Conservation (phyloP, 352 stramenopile genomes). For the Phytophthora sp. region DNA sequence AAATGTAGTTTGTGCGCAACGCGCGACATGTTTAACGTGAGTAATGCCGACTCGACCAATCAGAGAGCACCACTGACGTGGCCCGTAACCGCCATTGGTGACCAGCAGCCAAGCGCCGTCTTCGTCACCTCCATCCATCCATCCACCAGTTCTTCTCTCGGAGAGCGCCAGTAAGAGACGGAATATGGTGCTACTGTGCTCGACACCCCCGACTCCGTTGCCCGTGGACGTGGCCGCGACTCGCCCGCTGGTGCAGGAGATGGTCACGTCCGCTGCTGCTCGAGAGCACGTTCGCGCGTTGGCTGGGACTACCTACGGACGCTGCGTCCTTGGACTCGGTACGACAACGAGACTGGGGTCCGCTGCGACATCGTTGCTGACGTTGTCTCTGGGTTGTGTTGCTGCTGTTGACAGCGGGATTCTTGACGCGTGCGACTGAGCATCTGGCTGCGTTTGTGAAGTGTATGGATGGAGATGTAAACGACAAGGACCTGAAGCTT, state of each 20-base stretch:
- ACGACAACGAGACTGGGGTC: not conserved
- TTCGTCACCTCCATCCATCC: slow-evolving; percentile 32
- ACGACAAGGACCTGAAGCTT: slow-evolving; percentile 37
- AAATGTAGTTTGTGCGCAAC: slow-evolving; percentile 36
- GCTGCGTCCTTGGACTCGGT: slow-evolving; percentile 82
- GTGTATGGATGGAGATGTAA: slow-evolving; percentile 21
- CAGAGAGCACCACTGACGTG: slow-evolving; percentile 33
- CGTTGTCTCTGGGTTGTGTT: slow-evolving; percentile 11
- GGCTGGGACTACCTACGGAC: slow-evolving; percentile 56
- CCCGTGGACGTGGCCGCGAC: slow-evolving; percentile 41
- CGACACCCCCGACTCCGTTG: slow-evolving; percentile 32
- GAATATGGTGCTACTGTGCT: slow-evolving; percentile 45
- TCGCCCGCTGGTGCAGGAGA: slow-evolving; percentile 31
- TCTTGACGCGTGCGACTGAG: slow-evolving; percentile 58
- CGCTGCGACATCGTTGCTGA: too few species aligned
- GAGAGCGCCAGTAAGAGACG: slow-evolving; percentile 8
- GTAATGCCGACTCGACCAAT: slow-evolving; percentile 36
- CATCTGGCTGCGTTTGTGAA: slow-evolving; percentile 58
- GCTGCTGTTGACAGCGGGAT: slow-evolving; percentile 52
- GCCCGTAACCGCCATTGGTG: slow-evolving; percentile 39
- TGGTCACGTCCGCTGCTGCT: slow-evolving; percentile 31
- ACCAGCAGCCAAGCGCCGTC: slow-evolving; percentile 20
- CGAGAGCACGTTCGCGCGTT: slow-evolving; percentile 36
- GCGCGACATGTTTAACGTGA: slow-evolving; percentile 28
- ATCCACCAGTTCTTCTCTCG: slow-evolving; percentile 1